Evolutionary conservation across 179 eudicot genomes (phyloP).

Genomic region (Vitellaria paradoxa): DNA sequence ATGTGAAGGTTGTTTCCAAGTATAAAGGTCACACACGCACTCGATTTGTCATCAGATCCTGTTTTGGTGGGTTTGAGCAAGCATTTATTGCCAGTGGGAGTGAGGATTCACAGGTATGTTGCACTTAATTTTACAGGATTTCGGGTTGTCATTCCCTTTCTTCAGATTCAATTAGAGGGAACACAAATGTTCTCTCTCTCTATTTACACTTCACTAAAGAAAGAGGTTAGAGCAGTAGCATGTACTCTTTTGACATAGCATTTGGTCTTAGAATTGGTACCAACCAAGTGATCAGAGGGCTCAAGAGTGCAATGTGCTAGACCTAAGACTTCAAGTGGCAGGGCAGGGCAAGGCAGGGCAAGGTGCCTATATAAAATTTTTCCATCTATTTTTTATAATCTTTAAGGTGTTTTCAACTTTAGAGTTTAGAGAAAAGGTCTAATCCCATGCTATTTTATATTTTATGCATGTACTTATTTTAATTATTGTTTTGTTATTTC

Average conservation of each 20-base stretch:
- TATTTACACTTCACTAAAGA: background rate
- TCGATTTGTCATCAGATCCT: constrained; percentile 55
- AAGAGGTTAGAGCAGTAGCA: no score
- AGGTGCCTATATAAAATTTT: background rate
- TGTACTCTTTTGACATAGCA: no score
- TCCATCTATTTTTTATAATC: background rate
- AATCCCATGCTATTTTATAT: background rate
- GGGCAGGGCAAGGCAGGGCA: background rate
- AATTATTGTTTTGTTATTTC: background rate
- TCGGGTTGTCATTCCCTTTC: background rate
- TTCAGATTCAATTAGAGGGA: background rate
- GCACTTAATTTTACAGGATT: background rate
- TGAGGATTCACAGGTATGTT: constrained; percentile 65
- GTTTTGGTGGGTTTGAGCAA: constrained; percentile 66
- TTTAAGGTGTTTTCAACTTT: background rate
- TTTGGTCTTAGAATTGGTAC: no score
- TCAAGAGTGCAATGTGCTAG: no score
- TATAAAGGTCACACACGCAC: constrained; percentile 64
- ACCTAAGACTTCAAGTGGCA: no score
- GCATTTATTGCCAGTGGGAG: constrained; percentile 71
- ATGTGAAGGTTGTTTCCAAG: constrained; percentile 37
- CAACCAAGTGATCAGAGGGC: no score
- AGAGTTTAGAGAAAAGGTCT: background rate
- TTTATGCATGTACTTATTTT: background rate
- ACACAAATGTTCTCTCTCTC: background rate